Percentiles rank a stretch among this genome's conserved stretches.
Conservation (phyloP, 192 early-diverging fungal species). For the Phlyctochytrium planicorne region DNA sequence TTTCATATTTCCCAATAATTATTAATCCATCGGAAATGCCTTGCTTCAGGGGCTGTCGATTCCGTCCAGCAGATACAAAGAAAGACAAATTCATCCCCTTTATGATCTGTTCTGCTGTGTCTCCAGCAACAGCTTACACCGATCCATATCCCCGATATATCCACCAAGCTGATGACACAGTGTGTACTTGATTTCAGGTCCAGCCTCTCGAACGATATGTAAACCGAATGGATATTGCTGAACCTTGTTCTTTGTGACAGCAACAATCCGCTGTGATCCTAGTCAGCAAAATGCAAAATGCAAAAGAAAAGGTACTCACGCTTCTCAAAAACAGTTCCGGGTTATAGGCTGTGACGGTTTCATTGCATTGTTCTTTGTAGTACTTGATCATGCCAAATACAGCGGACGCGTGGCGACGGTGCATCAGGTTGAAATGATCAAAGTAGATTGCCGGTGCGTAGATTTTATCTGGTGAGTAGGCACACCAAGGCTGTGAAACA, state of each 20-base stretch:
- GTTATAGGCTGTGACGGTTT: not conserved
- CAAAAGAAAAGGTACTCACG: too few relatives aligned
- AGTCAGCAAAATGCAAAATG: too few relatives aligned
- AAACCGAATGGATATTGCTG: not conserved
- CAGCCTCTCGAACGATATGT: not conserved
- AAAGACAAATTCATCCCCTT: too few relatives aligned
- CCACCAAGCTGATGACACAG: not conserved
- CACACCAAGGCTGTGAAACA: conserved; percentile 1
- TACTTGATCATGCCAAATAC: not conserved
- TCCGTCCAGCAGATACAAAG: too few relatives aligned
- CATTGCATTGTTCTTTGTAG: not conserved
- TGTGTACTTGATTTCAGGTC: not conserved
- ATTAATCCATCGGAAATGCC: too few relatives aligned
- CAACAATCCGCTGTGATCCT: too few relatives aligned
- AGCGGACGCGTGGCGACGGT: not conserved
- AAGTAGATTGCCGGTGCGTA: not conserved
- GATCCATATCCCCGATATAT: not conserved
- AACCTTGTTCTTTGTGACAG: too few relatives aligned
- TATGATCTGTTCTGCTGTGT: conserved; percentile 2
- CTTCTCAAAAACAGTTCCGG: not conserved
- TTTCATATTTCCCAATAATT: too few relatives aligned
- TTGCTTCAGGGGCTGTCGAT: too few relatives aligned
- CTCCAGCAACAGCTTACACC: not conserved
- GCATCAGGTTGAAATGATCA: conserved; percentile 3
- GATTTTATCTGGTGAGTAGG: not conserved